phyloP scores from a whole-genome alignment of 176 grass and related monocot genomes.

The Oryza rufipogon region DNA sequence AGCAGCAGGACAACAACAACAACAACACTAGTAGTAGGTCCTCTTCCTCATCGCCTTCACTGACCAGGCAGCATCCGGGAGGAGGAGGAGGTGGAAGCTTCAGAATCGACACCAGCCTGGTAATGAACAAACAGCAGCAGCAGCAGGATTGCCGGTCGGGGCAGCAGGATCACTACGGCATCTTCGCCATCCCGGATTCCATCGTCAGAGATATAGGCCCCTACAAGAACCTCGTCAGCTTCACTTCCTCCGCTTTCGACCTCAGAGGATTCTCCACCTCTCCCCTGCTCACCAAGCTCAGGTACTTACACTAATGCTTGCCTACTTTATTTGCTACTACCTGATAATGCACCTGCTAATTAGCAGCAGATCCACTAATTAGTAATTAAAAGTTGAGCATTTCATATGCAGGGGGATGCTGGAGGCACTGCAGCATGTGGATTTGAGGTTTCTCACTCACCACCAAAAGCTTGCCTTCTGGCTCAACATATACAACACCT shows the following conservation, averaged over 20 bases:
- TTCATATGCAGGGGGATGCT: conserved; percentile 51
- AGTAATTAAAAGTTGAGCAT: no score
- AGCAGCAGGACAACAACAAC: conserved; percentile 52
- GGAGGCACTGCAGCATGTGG: conserved; percentile 63
- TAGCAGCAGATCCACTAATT: no score
- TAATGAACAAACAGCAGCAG: background rate
- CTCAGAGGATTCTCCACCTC: conserved; percentile 61
- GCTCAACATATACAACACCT: conserved; percentile 90
- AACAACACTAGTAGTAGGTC: conserved; percentile 17
- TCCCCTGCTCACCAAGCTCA: conserved; percentile 72
- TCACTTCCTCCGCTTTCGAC: conserved; percentile 65
- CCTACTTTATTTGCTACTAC: no score
- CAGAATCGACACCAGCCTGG: conserved; percentile 40
- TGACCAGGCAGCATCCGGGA: background rate
- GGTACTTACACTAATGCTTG: no score
- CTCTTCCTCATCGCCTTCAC: no score
- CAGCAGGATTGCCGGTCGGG: conserved; percentile 9
- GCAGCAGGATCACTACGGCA: conserved; percentile 83
- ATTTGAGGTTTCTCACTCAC: conserved; percentile 63
- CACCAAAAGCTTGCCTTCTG: conserved; percentile 88
- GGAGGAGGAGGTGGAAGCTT: conserved; percentile 33
- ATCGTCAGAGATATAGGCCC: conserved; percentile 79
- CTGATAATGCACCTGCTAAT: background rate
- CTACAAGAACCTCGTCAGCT: conserved; percentile 94
- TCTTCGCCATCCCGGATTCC: conserved; percentile 68